phyloP scores from a whole-genome alignment of 2,329 filamentous ascomycete genomes.

The Truncatella angustata region DNA sequence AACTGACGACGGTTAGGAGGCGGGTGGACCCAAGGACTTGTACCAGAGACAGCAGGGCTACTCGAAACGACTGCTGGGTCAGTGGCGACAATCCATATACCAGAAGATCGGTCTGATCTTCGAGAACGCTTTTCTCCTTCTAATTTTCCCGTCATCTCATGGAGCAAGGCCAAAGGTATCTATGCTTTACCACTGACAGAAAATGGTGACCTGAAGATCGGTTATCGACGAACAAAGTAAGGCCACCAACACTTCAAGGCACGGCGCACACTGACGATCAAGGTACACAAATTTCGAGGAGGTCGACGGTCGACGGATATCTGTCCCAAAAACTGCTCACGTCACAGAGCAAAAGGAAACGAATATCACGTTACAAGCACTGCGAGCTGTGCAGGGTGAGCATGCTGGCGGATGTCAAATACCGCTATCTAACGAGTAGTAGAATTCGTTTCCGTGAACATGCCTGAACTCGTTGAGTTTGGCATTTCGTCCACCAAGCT shows the following conservation, averaged over 20 bases:
- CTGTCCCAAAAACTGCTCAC: constrained; percentile 39
- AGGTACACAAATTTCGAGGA: constrained; percentile 36
- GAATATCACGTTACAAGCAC: constrained; percentile 26
- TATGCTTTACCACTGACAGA: constrained; percentile 47
- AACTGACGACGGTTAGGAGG: not conserved
- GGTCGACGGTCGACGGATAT: constrained; percentile 25
- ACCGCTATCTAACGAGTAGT: too few species aligned
- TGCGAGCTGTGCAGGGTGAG: constrained; percentile 27
- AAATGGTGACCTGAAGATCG: constrained; percentile 45
- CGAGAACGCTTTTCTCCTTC: constrained; percentile 38
- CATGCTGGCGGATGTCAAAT: too few species aligned
- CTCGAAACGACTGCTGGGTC: constrained; percentile 48
- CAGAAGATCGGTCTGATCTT: constrained; percentile 28
- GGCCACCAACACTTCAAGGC: not conserved
- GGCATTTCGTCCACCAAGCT: constrained; percentile 39
- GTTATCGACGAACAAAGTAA: constrained; percentile 46
- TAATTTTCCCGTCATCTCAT: constrained; percentile 44
- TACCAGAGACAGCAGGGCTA: constrained; percentile 38
- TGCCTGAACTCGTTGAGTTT: constrained; percentile 40
- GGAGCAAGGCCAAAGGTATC: constrained; percentile 34
- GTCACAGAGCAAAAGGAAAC: constrained; percentile 14
- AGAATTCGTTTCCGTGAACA: constrained; percentile 34
- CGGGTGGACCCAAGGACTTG: constrained; percentile 40
- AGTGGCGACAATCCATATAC: constrained; percentile 42
- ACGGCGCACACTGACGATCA: not conserved